These are phyloP conservation scores for Erucastrum elatum DNA, from an alignment of 345 rosid genomes.

Conservation along the genomic window DNA sequence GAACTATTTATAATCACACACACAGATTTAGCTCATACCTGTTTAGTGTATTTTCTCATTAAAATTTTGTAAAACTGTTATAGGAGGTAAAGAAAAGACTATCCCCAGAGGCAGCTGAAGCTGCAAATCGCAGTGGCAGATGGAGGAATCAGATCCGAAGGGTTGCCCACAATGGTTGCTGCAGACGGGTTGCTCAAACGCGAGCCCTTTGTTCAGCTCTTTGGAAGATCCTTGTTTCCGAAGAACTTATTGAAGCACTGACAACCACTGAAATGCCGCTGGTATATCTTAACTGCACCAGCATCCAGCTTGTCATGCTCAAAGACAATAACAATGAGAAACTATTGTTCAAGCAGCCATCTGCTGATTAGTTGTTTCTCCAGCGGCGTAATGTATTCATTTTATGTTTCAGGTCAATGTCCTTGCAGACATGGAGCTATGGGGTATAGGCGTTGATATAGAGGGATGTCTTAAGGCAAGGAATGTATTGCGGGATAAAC, in stretches of 20 bases:
- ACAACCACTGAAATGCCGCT: conserved; percentile 71
- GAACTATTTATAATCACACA: neutral
- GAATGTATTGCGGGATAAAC: conserved; percentile 62
- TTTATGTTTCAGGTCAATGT: conserved; percentile 64
- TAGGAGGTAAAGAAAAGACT: conserved; percentile 91
- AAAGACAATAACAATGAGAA: neutral
- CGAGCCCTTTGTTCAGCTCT: conserved; percentile 73
- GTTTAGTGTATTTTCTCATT: neutral
- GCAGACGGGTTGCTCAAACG: conserved; percentile 85
- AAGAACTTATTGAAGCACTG: conserved; percentile 67
- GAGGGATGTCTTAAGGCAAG: conserved; percentile 83
- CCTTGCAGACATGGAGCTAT: conserved; percentile 93
- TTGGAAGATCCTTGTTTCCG: conserved; percentile 83
- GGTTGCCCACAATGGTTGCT: conserved; percentile 95
- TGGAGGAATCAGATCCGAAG: conserved; percentile 96
- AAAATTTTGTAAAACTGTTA: conserved; percentile 33
- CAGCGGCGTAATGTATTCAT: neutral
- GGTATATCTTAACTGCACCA: conserved; percentile 50
- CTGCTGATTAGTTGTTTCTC: neutral
- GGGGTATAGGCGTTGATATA: conserved; percentile 94
- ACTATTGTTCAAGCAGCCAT: conserved; percentile 7
- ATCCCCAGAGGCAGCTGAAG: conserved; percentile 76
- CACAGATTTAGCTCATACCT: conserved; percentile 12
- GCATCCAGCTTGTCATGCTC: neutral
- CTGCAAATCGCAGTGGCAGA: conserved; percentile 85